Evolutionary conservation across 2,329 filamentous ascomycete species (phyloP), one percentile per base, ranked within the genome.

Genomic region (Ophiobolus disseminans): DNA sequence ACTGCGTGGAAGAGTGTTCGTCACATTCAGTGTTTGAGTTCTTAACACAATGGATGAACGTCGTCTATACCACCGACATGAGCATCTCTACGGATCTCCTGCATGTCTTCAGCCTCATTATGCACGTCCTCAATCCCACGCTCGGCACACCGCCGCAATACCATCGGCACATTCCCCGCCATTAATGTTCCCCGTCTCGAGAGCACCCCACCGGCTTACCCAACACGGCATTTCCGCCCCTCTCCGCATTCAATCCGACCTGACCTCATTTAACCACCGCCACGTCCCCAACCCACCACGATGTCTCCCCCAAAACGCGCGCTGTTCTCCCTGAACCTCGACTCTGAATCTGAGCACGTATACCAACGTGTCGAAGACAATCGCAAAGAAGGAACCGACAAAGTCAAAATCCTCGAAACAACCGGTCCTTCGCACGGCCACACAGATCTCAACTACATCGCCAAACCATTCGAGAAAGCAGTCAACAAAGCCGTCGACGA

Each of bases 261-360:
- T 55, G 45, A 54, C 61, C 58, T 56, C 53, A 62, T 63, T 52
- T 61, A 59, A 62, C 46, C 49, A 48, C 26, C 17, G 36, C 41
- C 50, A 26, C 25, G 38, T 40, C 34, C 32, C 34, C 19, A 32
- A 31, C 32, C 19, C 7, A 55, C 32, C 49, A 65, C n/a, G n/a
- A n/a, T 63, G 62, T 44, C 53, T 38, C 49, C 61, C 22, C 61
- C 63, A 8, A 70, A 70, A 41, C 66, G 69, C 49, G 62, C 66
- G 3, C 45, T 75, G 44, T 68, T 75, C 54, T 69, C 68, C 0
- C 69, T 75, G 10, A 74, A 73, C 42, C 59, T 76, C 50, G 66
- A 73, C 46, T 74, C 72, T 16, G 65, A 76, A 58, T 62, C 70
- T 19, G 67, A 75, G 23, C 68, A 73, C 53, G 60, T 75, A 14